phyloP scores from a whole-genome alignment of 805 yeast species.

The Kodamaea hsintzibuensis region DNA sequence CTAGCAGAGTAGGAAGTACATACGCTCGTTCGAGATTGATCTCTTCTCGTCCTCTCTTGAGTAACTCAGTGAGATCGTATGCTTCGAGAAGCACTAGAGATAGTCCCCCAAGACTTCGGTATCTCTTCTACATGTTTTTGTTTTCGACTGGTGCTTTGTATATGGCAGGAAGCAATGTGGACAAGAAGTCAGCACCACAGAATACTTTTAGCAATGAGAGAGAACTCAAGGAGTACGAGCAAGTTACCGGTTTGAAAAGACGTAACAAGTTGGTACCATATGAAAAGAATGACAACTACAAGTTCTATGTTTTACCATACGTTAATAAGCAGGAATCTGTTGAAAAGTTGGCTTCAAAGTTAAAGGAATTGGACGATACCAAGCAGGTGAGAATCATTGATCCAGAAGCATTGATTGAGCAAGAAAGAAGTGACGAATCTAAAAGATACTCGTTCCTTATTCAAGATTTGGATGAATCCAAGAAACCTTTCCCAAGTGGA shows the following conservation, averaged over 20 bases:
- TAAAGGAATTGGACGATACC: constrained; percentile 12
- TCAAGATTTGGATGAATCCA: constrained; percentile 37
- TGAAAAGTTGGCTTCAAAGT: constrained; percentile 19
- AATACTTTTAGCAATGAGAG: constrained; percentile 45
- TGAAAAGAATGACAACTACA: constrained; percentile 39
- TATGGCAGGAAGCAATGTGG: constrained; percentile 30
- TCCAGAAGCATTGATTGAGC: constrained; percentile 48
- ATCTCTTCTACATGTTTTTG: constrained; percentile 36
- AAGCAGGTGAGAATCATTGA: constrained; percentile 46
- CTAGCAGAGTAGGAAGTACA: background rate
- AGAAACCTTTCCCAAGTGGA: constrained; percentile 42
- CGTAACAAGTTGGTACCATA: constrained; percentile 43
- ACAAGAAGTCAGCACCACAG: constrained; percentile 30
- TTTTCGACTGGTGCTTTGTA: constrained; percentile 34
- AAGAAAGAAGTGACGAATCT: constrained; percentile 43
- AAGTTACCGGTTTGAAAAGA: constrained; percentile 53
- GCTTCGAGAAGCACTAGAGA: constrained; percentile 3
- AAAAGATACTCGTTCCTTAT: constrained; percentile 55
- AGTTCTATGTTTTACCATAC: constrained; percentile 42
- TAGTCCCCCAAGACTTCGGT: constrained; percentile 32
- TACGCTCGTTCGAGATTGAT: constrained; percentile 3
- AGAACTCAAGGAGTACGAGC: constrained; percentile 50
- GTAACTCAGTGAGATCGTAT: constrained; percentile 1
- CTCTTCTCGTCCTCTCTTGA: constrained; percentile 1
- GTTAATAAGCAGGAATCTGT: constrained; percentile 21